Evolutionary conservation across 2,329 filamentous ascomycete genomes (phyloP).

Genomic region (Cladosporium velox): DNA sequence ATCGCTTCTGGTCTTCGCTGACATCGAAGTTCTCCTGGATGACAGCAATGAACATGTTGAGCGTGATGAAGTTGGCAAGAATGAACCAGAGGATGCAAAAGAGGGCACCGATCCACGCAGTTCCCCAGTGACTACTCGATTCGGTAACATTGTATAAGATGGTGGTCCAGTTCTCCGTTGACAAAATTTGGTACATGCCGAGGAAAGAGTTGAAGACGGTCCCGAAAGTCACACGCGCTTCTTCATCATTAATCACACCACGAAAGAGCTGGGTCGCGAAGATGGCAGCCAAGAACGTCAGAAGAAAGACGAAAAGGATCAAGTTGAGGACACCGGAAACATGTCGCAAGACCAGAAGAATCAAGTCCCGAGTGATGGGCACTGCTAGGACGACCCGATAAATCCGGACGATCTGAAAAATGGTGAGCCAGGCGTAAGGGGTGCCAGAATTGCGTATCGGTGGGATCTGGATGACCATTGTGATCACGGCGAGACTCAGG

Average conservation of each 20-base stretch:
- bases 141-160: conserved; percentile 82
- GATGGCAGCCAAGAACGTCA: conserved; percentile 91
- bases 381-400: conserved; percentile 92
- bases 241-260: conserved; percentile 68
- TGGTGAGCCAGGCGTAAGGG: conserved; percentile 81
- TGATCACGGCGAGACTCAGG: conserved; percentile 75
- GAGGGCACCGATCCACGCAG: conserved; percentile 88
- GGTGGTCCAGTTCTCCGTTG: conserved; percentile 92
- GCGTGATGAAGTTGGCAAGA: conserved; percentile 86
- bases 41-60: conserved; percentile 99
- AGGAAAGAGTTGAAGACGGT: conserved; percentile 95
- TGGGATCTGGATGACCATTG: conserved; percentile 82
- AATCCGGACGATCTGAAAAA: conserved; percentile 89
- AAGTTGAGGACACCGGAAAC: conserved; percentile 89
- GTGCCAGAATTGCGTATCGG: conserved; percentile 70
- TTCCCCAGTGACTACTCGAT: conserved; percentile 64
- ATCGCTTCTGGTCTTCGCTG: conserved; percentile 93
- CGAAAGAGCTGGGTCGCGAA: conserved; percentile 92
- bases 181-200: conserved; percentile 96
- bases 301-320: conserved; percentile 93
- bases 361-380: conserved; percentile 81
- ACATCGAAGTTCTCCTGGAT: conserved; percentile 99
- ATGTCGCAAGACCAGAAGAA: conserved; percentile 85
- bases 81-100: conserved; percentile 97
- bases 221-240: conserved; percentile 74